Percentiles rank a stretch among this genome's conserved stretches.
Evolutionary conservation across 2,329 filamentous ascomycete species (phyloP).

Genomic region (Fusarium sp.): DNA sequence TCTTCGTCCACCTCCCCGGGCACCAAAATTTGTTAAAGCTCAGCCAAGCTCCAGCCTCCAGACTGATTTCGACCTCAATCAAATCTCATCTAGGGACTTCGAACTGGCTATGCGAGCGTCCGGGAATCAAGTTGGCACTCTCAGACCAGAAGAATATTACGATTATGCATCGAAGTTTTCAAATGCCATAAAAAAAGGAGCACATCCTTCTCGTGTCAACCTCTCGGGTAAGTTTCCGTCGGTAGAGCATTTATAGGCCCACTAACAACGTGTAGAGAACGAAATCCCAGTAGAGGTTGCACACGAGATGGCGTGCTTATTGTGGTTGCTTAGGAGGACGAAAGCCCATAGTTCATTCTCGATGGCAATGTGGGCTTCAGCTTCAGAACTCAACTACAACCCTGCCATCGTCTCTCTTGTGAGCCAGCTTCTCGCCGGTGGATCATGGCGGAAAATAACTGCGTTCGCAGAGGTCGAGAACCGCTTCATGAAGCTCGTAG

Average conservation of each 20-base stretch:
- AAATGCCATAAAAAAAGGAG: slow-evolving; percentile 36
- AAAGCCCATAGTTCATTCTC: slow-evolving; percentile 25
- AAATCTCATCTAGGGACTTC: slow-evolving; percentile 41
- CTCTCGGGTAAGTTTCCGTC: slow-evolving; percentile 41
- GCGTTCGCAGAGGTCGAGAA: slow-evolving; percentile 36
- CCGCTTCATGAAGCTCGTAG: slow-evolving; percentile 49
- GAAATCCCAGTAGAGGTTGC: slow-evolving; percentile 33
- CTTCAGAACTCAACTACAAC: slow-evolving; percentile 48
- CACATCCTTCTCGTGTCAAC: slow-evolving; percentile 35
- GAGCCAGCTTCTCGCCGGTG: slow-evolving; percentile 36
- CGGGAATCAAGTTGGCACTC: slow-evolving; percentile 23
- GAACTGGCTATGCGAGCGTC: slow-evolving; percentile 30
- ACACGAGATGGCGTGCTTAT: slow-evolving; percentile 48
- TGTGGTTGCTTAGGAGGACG: slow-evolving; percentile 13
- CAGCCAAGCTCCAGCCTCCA: slow-evolving; percentile 7
- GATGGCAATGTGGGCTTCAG: slow-evolving; percentile 47
- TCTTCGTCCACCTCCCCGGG: slow-evolving; percentile 13
- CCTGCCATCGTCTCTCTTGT: slow-evolving; percentile 49
- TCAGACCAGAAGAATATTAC: slow-evolving; percentile 45
- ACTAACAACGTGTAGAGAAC: slow-evolving; percentile 35
- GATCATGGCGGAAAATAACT: slow-evolving; percentile 36
- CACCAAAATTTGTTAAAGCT: slow-evolving; percentile 12
- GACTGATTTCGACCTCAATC: slow-evolving; percentile 33
- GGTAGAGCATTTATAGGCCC: neutral
- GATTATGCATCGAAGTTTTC: slow-evolving; percentile 37